These are phyloP conservation scores for Aaosphaeria pasadenensis DNA, from an alignment of 2,329 filamentous ascomycete genomes.

Conservation along the genomic window DNA sequence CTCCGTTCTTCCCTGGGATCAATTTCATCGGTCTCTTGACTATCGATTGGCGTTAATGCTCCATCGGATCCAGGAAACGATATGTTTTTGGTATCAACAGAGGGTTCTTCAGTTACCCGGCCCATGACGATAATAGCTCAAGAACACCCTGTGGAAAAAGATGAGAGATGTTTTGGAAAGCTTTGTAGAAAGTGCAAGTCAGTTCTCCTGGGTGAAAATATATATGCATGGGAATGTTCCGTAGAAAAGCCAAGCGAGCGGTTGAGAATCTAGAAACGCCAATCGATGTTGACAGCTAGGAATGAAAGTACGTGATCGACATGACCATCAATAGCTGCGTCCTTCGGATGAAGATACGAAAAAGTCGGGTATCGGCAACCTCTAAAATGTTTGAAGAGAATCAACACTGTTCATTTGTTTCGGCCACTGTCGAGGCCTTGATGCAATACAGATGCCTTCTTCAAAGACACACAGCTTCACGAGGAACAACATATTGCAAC, in stretches of 20 bases:
- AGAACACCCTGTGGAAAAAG: background rate
- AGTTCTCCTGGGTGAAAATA: background rate
- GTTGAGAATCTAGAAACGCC: background rate
- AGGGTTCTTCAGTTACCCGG: background rate
- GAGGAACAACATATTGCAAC: background rate
- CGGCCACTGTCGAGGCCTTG: background rate
- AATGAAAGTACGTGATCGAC: background rate
- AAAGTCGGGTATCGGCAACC: background rate
- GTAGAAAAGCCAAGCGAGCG: background rate
- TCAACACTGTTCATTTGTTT: background rate
- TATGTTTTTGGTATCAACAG: background rate
- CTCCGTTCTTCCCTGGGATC: background rate
- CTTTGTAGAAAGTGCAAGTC: background rate
- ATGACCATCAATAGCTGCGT: background rate
- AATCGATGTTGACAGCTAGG: background rate
- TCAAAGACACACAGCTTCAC: background rate
- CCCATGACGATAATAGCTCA: background rate
- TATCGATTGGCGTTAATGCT: background rate
- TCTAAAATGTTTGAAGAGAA: background rate
- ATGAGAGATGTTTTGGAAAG: background rate
- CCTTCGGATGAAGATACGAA: too few relatives aligned
- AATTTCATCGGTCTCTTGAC: background rate
- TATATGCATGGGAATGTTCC: background rate
- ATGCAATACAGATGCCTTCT: background rate
- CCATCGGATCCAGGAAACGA: background rate